Evolutionary conservation across 1,139 yeast genomes (phyloP), one percentile per base, ranked within the genome.

Genomic region (Candida sp.): DNA sequence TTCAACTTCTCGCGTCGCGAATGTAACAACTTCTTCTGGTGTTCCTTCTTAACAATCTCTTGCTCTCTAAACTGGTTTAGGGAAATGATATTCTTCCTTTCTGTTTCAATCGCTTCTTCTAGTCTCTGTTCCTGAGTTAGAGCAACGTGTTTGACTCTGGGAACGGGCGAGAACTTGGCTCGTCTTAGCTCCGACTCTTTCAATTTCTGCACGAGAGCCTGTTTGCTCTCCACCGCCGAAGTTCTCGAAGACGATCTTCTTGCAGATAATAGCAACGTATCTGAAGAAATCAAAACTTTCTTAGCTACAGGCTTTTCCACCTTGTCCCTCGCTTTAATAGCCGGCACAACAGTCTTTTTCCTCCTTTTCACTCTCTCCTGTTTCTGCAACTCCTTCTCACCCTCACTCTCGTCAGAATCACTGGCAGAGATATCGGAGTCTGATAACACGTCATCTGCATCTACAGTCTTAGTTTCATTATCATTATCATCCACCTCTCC

Each of bases 111-210:
- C 0, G 99, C 98, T 57, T 90, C 95, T 9, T 77, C 84, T 42
- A 93, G 66, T 45, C 91, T 73, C 58, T 93, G 96, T 49, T 85
- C 96, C 55, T 93, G 96, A 0, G 99, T 90, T 59, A 87, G 59
- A 50, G 77, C 82, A 12, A 71, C 69, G 43, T 76, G 75, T 46
- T 61, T 63, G 51, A 62, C 66, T 44, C 75, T 61, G 51, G 64
- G 70, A 33, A 70, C 68, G 0, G 81, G 82, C 1, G 68, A 64
- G 22, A 61, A 60, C 5, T 66, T 57, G 22, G 84, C 84, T 47
- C 87, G 75, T 51, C 87, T 75, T 41, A 77, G 77, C 60, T 89
- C 96, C 46, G 82, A 83, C 51, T 79, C 83, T 49, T 83, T 78
- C 49, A 93, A 66, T 52, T 84, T 83, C 55, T 87, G 82, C 38